A percentile compares a stretch with the other conserved stretches of the same genome.
phyloP scores from a whole-genome alignment of 148 eudicot genomes.

The Cornus kousa region DNA sequence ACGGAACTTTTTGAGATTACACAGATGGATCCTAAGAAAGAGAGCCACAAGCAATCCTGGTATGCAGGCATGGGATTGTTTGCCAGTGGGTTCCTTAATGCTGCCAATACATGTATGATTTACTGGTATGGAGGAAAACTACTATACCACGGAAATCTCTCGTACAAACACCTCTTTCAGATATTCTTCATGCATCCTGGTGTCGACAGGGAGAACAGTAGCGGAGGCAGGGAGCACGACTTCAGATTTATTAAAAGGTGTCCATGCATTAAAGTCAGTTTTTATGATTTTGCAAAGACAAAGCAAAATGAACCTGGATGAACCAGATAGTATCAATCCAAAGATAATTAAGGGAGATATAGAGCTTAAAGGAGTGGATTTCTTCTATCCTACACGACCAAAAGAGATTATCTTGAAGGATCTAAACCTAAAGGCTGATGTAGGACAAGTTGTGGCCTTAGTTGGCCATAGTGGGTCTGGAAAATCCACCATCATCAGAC shows the following conservation, averaged over 20 bases:
- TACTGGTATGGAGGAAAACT: constrained; percentile 28
- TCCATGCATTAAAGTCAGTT: constrained; percentile 2
- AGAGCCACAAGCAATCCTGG: constrained; percentile 20
- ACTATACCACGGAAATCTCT: not conserved
- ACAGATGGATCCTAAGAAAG: constrained; percentile 10
- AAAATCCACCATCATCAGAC: constrained; percentile 26
- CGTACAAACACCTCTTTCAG: constrained; percentile 13
- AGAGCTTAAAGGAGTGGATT: constrained; percentile 22
- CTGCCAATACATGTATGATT: not conserved
- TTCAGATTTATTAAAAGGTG: constrained; percentile 8
- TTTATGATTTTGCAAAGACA: constrained; percentile 8
- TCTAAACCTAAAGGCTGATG: constrained; percentile 14
- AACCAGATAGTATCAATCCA: constrained; percentile 5
- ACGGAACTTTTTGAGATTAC: constrained; percentile 8
- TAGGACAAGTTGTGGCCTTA: constrained; percentile 20
- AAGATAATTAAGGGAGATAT: constrained; percentile 17
- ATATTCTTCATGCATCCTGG: constrained; percentile 16
- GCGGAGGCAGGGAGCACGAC: constrained; percentile 18
- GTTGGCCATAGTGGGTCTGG: constrained; percentile 30
- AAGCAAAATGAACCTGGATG: constrained; percentile 6
- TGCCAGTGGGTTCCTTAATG: too few relatives aligned
- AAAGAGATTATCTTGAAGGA: constrained; percentile 11
- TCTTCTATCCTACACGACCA: constrained; percentile 24
- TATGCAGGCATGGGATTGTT: constrained; percentile 16
- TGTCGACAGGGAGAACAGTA: constrained; percentile 15